A percentile compares a stretch with the other conserved stretches of the same genome.
Conservation (phyloP, 495 filamentous ascomycete genomes). For the Chaetomium fimeti region DNA sequence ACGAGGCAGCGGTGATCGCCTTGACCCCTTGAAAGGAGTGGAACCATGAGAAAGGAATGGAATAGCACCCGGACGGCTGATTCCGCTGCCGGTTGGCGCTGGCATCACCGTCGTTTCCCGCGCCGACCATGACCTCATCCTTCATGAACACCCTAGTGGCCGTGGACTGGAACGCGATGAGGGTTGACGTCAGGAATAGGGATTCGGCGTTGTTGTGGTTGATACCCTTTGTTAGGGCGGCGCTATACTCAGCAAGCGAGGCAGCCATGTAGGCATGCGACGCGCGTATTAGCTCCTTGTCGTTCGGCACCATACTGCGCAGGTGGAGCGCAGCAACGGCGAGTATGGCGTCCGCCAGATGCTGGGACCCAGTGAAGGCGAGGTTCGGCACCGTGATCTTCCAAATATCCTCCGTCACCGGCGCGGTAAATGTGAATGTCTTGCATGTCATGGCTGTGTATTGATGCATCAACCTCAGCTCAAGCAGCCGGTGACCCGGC, state of each 20-base stretch:
- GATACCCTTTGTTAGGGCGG: slow-evolving; percentile 49
- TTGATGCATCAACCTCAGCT: slow-evolving; percentile 55
- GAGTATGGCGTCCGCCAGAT: slow-evolving; percentile 55
- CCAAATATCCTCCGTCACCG: slow-evolving; percentile 52
- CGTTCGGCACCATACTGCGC: slow-evolving; percentile 48
- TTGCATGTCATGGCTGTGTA: slow-evolving; percentile 54
- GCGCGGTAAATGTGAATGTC: slow-evolving; percentile 51
- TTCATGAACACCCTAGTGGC: slow-evolving; percentile 54
- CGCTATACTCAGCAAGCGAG: slow-evolving; percentile 53
- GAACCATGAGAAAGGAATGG: slow-evolving; percentile 55
- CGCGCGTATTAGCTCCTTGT: slow-evolving; percentile 52
- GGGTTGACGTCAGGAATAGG: slow-evolving; percentile 52
- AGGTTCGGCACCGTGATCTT: slow-evolving; percentile 54
- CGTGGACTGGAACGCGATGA: slow-evolving; percentile 59
- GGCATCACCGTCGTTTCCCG: background rate
- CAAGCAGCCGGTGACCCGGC: slow-evolving; percentile 47
- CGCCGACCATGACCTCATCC: slow-evolving; percentile 36
- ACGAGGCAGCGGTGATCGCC: slow-evolving; percentile 50
- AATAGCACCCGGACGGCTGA: slow-evolving; percentile 38
- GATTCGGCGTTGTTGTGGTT: slow-evolving; percentile 54
- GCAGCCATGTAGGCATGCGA: slow-evolving; percentile 60
- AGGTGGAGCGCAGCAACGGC: slow-evolving; percentile 58
- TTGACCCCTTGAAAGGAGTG: slow-evolving; percentile 61
- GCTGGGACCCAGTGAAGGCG: slow-evolving; percentile 52
- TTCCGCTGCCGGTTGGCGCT: slow-evolving; percentile 12